phyloP scores from a whole-genome alignment of 768 basidiomycete species.

The Floccularia luteovirens region DNA sequence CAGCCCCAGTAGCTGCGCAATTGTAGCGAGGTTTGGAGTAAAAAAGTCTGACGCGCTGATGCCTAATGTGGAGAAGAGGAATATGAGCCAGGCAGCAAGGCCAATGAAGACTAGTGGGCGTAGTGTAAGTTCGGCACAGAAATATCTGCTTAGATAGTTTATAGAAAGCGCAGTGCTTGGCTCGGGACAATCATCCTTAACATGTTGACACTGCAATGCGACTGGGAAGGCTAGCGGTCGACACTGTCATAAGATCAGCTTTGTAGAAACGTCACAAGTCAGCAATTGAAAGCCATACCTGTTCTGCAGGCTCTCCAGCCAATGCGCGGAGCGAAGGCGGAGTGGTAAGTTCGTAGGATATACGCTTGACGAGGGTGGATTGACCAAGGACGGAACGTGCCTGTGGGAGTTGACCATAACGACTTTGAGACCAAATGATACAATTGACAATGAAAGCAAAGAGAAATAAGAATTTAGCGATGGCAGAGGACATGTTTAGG shows the following conservation, averaged over 20 bases:
- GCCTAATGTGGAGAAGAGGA: constrained; percentile 94
- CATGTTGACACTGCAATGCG: constrained; percentile 59
- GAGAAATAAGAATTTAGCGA: constrained; percentile 44
- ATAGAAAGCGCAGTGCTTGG: constrained; percentile 64
- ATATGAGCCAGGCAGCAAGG: constrained; percentile 73
- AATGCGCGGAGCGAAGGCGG: constrained; percentile 13
- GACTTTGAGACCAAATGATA: constrained; percentile 59
- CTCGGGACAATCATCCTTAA: constrained; percentile 44
- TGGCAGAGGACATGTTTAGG: constrained; percentile 35
- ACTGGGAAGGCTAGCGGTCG: constrained; percentile 48
- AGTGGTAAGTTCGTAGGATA: constrained; percentile 27
- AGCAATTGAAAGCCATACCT: no score
- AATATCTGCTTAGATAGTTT: constrained; percentile 63
- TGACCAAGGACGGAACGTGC: constrained; percentile 17
- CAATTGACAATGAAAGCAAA: constrained; percentile 46
- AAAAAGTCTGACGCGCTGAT: constrained; percentile 97
- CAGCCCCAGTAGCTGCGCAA: constrained; percentile 77
- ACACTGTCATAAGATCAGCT: constrained; percentile 37
- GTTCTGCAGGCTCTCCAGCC: constrained; percentile 3
- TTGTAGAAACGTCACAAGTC: neutral
- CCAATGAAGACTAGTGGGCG: constrained; percentile 57
- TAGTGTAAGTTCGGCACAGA: constrained; percentile 47
- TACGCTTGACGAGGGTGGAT: constrained; percentile 32
- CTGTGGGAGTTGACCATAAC: constrained; percentile 30
- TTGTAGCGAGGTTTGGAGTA: constrained; percentile 90